These are phyloP conservation scores for Saccharomyces jurei DNA, from an alignment of 805 yeast species.

Conservation along the genomic window DNA sequence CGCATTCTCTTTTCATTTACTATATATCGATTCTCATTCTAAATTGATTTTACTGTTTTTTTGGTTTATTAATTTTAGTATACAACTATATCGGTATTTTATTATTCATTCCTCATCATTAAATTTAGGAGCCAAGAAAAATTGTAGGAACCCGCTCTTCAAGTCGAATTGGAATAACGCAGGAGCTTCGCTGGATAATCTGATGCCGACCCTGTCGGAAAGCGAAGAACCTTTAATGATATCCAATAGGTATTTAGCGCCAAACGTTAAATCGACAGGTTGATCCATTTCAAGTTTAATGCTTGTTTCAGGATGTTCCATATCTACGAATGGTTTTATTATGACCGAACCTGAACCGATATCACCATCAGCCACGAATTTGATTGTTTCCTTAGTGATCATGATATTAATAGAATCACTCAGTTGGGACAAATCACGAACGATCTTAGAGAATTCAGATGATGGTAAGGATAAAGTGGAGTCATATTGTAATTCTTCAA, in stretches of 20 bases:
- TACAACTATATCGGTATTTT: neutral
- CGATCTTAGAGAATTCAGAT: slow-evolving; percentile 77
- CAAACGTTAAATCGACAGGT: slow-evolving; percentile 84
- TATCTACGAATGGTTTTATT: slow-evolving; percentile 73
- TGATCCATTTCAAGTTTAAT: slow-evolving; percentile 71
- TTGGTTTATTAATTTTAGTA: neutral
- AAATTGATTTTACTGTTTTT: neutral
- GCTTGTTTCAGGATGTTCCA: slow-evolving; percentile 71
- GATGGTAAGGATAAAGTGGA: slow-evolving; percentile 83
- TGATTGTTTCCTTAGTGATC: slow-evolving; percentile 87
- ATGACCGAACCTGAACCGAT: slow-evolving; percentile 82
- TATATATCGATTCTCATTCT: neutral
- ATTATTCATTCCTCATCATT: slow-evolving; percentile 67
- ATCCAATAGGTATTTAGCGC: slow-evolving; percentile 82
- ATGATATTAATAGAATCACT: slow-evolving; percentile 80
- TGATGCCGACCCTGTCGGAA: slow-evolving; percentile 68
- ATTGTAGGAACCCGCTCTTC: slow-evolving; percentile 80
- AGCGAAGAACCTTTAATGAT: slow-evolving; percentile 86
- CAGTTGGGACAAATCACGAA: slow-evolving; percentile 77
- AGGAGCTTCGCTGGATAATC: slow-evolving; percentile 85
- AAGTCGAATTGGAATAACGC: slow-evolving; percentile 88
- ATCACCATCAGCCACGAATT: slow-evolving; percentile 85
- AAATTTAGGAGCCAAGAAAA: slow-evolving; percentile 95
- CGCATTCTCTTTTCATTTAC: neutral
- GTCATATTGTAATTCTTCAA: slow-evolving; percentile 90